Evolutionary conservation across 345 rosid species (phyloP).

Genomic region (Eucalyptus erythrocorys): DNA sequence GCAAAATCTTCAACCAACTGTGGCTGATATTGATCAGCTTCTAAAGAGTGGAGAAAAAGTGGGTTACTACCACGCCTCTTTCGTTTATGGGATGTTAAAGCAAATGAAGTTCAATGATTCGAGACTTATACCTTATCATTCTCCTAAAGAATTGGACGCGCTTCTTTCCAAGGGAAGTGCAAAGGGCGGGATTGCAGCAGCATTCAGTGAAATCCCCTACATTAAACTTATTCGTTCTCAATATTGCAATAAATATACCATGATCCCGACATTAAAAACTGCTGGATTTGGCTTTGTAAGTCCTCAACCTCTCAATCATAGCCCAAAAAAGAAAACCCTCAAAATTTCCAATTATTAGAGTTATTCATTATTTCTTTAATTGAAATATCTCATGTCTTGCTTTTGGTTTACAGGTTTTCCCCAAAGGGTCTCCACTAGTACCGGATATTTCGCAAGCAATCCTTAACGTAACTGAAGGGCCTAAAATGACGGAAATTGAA

Average conservation of each 20-base stretch:
- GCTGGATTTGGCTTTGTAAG: background rate
- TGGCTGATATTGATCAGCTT: background rate
- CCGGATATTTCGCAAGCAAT: background rate
- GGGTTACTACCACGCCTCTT: accelerated
- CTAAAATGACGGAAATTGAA: accelerated
- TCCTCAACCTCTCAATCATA: no score
- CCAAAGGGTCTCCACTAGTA: background rate
- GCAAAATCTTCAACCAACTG: background rate
- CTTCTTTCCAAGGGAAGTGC: background rate
- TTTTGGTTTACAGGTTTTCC: background rate
- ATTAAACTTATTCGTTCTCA: background rate
- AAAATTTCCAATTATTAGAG: no score
- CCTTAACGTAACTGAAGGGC: background rate
- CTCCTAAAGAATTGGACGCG: background rate
- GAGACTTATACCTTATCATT: background rate
- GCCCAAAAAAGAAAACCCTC: no score
- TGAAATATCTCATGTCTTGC: background rate
- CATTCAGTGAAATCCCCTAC: background rate
- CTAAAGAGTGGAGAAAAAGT: background rate
- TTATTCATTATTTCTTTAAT: background rate
- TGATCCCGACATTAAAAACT: background rate
- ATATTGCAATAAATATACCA: background rate
- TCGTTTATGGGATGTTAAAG: background rate
- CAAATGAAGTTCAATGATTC: background rate
- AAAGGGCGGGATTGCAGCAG: background rate